Evolutionary conservation across 1,284 basidiomycete species (phyloP).

Genomic region (Leccinum subspadiceum): DNA sequence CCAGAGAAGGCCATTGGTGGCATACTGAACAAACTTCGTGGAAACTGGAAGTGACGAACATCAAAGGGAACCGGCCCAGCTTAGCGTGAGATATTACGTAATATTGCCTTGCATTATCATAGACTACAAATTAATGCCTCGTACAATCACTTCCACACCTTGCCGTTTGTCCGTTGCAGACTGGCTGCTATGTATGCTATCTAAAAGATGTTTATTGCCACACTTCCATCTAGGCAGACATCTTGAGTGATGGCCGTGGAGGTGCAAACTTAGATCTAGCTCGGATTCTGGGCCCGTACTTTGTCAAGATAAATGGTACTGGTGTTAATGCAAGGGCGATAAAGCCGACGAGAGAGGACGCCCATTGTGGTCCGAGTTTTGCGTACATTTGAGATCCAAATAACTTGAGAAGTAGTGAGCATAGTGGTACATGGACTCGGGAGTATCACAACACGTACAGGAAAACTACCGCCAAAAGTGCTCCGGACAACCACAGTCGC

Average conservation of each 20-base stretch:
- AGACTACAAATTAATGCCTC: neutral
- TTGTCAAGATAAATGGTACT: conserved; percentile 51
- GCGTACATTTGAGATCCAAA: conserved; percentile 56
- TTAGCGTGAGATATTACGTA: neutral
- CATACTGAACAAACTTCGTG: conserved; percentile 41
- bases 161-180: neutral
- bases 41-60: neutral
- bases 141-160: no score
- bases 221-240: conserved; percentile 12
- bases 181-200: neutral
- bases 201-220: neutral
- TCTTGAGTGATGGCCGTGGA: conserved; percentile 14
- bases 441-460: conserved; percentile 36
- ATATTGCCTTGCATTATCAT: neutral
- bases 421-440: neutral
- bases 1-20: conserved; percentile 73
- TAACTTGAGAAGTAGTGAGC: conserved; percentile 32
- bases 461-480: conserved; percentile 57
- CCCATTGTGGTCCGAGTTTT: conserved; percentile 51
- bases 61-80: no score
- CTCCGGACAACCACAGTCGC: conserved; percentile 54
- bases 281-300: conserved; percentile 46
- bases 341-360: conserved; percentile 53
- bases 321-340: conserved; percentile 52
- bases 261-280: conserved; percentile 44